Percentiles rank a stretch among this genome's conserved stretches.
Conservation (phyloP, 768 basidiomycete genomes). For the Scleroderma bovista region DNA sequence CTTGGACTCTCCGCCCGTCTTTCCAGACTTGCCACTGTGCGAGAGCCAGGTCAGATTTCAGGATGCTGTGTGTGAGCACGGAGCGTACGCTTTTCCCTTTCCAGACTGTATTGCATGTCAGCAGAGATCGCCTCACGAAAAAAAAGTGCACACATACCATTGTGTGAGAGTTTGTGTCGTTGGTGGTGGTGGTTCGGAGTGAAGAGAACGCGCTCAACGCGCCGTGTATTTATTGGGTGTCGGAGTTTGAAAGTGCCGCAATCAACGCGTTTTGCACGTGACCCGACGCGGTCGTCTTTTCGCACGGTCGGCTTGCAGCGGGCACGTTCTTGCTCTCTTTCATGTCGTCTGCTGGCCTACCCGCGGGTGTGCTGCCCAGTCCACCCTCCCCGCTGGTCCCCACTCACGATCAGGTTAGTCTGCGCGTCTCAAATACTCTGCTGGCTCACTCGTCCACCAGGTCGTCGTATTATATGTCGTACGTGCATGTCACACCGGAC, state of each 20-base stretch:
- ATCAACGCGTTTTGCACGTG: conserved; percentile 33
- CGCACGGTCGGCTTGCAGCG: conserved; percentile 24
- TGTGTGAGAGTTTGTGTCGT: conserved; percentile 3
- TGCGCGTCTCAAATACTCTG: conserved; percentile 17
- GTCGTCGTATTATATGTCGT: conserved; percentile 74
- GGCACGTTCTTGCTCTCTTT: conserved; percentile 14
- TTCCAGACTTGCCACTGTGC: conserved; percentile 42
- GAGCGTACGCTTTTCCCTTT: conserved; percentile 48
- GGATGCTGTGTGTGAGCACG: background rate
- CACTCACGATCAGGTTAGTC: conserved; percentile 65
- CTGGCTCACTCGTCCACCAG: conserved; percentile 34
- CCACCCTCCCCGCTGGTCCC: conserved; percentile 47
- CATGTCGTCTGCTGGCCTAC: conserved; percentile 30
- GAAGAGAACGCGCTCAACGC: conserved; percentile 11
- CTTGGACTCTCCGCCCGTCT: conserved; percentile 49
- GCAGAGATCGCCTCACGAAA: background rate
- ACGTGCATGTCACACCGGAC: conserved; percentile 27
- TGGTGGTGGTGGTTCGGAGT: conserved; percentile 10
- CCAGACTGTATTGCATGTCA: conserved; percentile 36
- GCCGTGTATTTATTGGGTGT: conserved; percentile 28
- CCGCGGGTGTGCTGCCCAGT: conserved; percentile 30
- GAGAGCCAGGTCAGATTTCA: conserved; percentile 1
- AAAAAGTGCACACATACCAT: conserved; percentile 28
- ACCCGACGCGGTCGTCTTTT: conserved; percentile 20
- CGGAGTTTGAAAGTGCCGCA: conserved; percentile 25